These are phyloP conservation scores for Oemleria cerasiformis DNA, from an alignment of 306 rosid species.

Conservation along the genomic window DNA sequence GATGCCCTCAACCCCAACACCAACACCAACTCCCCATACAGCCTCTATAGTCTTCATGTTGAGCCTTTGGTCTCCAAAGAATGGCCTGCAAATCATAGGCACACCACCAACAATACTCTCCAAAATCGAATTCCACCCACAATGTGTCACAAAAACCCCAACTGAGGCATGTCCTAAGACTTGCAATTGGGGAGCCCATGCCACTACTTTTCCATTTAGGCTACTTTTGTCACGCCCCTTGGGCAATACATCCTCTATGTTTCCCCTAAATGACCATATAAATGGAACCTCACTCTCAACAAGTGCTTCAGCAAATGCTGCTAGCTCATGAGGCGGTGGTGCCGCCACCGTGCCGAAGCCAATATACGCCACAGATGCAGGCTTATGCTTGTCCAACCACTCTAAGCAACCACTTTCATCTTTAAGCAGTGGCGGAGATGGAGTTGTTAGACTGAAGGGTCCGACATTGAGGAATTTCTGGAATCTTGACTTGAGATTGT, in stretches of 20 bases:
- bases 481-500: slow-evolving; percentile 33
- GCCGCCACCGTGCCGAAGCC: slow-evolving; percentile 52
- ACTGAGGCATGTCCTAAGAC: slow-evolving; percentile 40
- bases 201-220: slow-evolving; percentile 42
- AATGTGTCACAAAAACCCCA: slow-evolving; percentile 53
- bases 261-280: slow-evolving; percentile 59
- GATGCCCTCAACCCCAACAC: slow-evolving; percentile 36
- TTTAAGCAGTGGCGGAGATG: slow-evolving; percentile 13
- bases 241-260: slow-evolving; percentile 37
- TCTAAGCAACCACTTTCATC: slow-evolving; percentile 43
- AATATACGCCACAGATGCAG: slow-evolving; percentile 49
- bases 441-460: slow-evolving; percentile 43
- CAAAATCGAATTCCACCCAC: slow-evolving; percentile 68
- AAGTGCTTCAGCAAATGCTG: slow-evolving; percentile 47
- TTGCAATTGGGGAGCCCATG: slow-evolving; percentile 60
- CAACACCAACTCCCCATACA: slow-evolving; percentile 52
- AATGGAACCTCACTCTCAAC: slow-evolving; percentile 42
- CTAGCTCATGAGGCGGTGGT: slow-evolving; percentile 56
- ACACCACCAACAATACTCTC: slow-evolving; percentile 63
- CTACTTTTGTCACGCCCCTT: slow-evolving; percentile 29
- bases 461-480: slow-evolving; percentile 46
- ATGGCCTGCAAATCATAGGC: slow-evolving; percentile 62
- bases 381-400: slow-evolving; percentile 47
- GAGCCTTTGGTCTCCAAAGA: slow-evolving; percentile 54
- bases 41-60: slow-evolving; percentile 37